These are phyloP conservation scores for Candida xiaguanensis DNA, from an alignment of 805 yeast genomes.

Conservation along the genomic window DNA sequence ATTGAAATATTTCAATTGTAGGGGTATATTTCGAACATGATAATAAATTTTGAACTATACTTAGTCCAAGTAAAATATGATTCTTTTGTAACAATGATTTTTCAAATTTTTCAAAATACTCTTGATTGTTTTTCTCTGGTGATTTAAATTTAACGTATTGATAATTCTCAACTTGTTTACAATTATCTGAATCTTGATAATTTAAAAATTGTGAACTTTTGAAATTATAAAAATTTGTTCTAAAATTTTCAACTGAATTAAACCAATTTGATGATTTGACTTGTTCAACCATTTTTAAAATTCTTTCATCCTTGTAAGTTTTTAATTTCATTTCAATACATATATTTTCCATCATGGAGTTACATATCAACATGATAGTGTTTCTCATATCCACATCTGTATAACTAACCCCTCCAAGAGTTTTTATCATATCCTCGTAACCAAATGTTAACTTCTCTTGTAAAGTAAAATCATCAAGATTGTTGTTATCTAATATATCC, in stretches of 20 bases:
- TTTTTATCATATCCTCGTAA: conserved; percentile 2
- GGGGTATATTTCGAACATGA: conserved; percentile 19
- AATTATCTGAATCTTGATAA: conserved; percentile 28
- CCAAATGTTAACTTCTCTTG: neutral
- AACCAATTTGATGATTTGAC: conserved; percentile 17
- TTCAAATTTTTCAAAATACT: conserved; percentile 18
- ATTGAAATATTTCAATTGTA: conserved; percentile 18
- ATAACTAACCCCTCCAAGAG: conserved; percentile 7
- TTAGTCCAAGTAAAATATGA: conserved; percentile 13
- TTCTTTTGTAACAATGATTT: conserved; percentile 15
- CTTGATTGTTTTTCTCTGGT: conserved; percentile 15
- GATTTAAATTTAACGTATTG: conserved; percentile 12
- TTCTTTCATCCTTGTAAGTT: conserved; percentile 9
- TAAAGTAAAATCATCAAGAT: neutral
- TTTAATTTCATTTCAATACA: conserved; percentile 28
- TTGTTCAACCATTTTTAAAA: conserved; percentile 15
- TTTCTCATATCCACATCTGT: conserved; percentile 19
- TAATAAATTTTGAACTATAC: conserved; percentile 10
- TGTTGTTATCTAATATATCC: conserved; percentile 3
- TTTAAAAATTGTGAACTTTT: conserved; percentile 32
- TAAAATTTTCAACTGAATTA: conserved; percentile 18
- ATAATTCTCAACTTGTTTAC: conserved; percentile 14
- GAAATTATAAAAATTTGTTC: conserved; percentile 21
- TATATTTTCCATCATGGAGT: conserved; percentile 21
- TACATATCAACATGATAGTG: conserved; percentile 19